Conservation (phyloP, 2,329 filamentous ascomycete genomes). For the Biscogniauxia sp. region DNA sequence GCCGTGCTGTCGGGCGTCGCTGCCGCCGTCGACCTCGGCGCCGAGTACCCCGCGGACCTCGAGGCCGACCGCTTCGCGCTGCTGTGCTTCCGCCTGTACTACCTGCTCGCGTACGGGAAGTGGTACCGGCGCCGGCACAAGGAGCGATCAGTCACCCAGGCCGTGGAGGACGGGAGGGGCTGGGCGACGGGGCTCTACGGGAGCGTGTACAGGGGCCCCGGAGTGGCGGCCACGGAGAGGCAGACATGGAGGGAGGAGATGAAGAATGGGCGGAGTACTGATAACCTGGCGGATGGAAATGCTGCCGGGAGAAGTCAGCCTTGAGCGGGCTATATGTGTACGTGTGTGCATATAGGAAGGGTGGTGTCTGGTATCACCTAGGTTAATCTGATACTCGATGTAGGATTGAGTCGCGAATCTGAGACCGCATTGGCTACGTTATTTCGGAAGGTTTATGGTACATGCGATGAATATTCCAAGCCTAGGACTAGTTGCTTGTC, state of each 20-base stretch:
- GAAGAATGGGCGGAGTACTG: slow-evolving; percentile 35
- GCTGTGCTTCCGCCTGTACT: slow-evolving; percentile 60
- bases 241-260: slow-evolving; percentile 47
- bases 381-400: neutral
- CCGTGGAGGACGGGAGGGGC: slow-evolving; percentile 44
- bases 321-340: slow-evolving; percentile 9
- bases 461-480: too few species aligned
- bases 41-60: slow-evolving; percentile 60
- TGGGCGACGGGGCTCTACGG: slow-evolving; percentile 60
- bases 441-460: too few species aligned
- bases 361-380: neutral
- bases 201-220: slow-evolving; percentile 58
- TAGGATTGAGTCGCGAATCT: too few species aligned
- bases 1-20: slow-evolving; percentile 67
- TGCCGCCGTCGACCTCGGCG: slow-evolving; percentile 66
- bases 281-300: slow-evolving; percentile 34
- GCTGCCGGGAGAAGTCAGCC: slow-evolving; percentile 35
- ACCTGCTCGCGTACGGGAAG: slow-evolving; percentile 57
- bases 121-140: slow-evolving; percentile 51
- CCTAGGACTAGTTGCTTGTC: too few species aligned
- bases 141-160: too few species aligned
- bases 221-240: slow-evolving; percentile 51
- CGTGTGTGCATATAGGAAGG: too few species aligned
- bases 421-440: too few species aligned
- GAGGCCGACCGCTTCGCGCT: slow-evolving; percentile 62